phyloP scores from a whole-genome alignment of 106 monocot species.

The Acorus calamus region DNA sequence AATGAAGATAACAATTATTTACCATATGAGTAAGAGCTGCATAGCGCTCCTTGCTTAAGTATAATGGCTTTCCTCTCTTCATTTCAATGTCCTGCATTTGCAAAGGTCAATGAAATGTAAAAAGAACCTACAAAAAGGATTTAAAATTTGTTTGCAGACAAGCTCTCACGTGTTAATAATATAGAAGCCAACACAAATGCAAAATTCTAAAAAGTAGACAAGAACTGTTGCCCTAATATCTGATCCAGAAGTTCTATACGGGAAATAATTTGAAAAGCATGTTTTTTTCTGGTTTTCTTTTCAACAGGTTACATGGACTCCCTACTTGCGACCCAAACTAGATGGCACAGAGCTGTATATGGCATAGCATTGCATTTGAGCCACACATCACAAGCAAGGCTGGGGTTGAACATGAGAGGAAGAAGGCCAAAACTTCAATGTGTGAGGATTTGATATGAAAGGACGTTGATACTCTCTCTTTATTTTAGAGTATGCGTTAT shows the following conservation, averaged over 20 bases:
- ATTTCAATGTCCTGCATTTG: constrained; percentile 68
- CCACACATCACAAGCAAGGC: too few relatives aligned
- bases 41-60: constrained; percentile 75
- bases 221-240: too few relatives aligned
- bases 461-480: too few relatives aligned
- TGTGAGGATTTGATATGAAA: background rate
- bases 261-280: background rate
- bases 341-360: too few relatives aligned
- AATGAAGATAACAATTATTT: background rate
- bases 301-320: background rate
- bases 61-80: constrained; percentile 65
- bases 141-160: background rate
- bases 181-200: too few relatives aligned
- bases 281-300: too few relatives aligned
- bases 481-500: too few relatives aligned
- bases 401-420: background rate
- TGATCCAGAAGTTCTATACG: too few relatives aligned
- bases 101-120: constrained; percentile 5
- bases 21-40: constrained; percentile 72
- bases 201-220: too few relatives aligned
- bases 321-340: too few relatives aligned
- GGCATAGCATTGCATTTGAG: background rate
- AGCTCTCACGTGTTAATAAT: background rate
- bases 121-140: background rate
- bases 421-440: too few relatives aligned